These are phyloP conservation scores for Ceratocystis cubensis DNA, from an alignment of 2,329 filamentous ascomycete genomes.

Conservation along the genomic window DNA sequence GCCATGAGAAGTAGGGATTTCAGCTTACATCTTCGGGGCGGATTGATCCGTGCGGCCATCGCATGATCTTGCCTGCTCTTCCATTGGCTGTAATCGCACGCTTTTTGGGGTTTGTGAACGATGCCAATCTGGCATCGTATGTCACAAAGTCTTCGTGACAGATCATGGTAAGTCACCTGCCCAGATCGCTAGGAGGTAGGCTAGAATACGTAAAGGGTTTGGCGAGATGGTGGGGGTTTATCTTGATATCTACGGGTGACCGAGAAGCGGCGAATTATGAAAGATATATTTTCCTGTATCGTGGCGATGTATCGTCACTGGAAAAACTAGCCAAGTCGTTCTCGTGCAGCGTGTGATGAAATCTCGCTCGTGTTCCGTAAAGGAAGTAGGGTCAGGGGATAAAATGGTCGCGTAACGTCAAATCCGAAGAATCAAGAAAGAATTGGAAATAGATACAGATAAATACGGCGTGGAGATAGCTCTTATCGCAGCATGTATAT, in stretches of 20 bases:
- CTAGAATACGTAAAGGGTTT: background rate
- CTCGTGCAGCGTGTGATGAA: background rate
- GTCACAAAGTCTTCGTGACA: constrained; percentile 42
- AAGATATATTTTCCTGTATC: background rate
- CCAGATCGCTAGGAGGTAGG: background rate
- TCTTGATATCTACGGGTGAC: background rate
- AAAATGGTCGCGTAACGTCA: background rate
- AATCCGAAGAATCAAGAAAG: background rate
- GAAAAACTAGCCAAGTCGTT: background rate
- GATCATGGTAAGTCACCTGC: constrained; percentile 17
- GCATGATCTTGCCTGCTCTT: constrained; percentile 40
- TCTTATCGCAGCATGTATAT: background rate
- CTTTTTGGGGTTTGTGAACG: constrained; percentile 61
- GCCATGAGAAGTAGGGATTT: background rate
- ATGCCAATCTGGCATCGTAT: constrained; percentile 63
- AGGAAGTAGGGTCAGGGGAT: background rate
- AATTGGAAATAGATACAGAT: background rate
- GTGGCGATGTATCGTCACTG: background rate
- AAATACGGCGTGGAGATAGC: background rate
- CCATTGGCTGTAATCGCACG: constrained; percentile 52
- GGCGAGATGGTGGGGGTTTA: background rate
- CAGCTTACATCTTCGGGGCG: constrained; percentile 27
- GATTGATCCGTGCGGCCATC: constrained; percentile 60
- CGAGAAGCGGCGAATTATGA: background rate
- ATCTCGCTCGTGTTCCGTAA: background rate